phyloP scores from a whole-genome alignment of 192 early-diverging fungal genomes.

The Coemansia sp. region DNA sequence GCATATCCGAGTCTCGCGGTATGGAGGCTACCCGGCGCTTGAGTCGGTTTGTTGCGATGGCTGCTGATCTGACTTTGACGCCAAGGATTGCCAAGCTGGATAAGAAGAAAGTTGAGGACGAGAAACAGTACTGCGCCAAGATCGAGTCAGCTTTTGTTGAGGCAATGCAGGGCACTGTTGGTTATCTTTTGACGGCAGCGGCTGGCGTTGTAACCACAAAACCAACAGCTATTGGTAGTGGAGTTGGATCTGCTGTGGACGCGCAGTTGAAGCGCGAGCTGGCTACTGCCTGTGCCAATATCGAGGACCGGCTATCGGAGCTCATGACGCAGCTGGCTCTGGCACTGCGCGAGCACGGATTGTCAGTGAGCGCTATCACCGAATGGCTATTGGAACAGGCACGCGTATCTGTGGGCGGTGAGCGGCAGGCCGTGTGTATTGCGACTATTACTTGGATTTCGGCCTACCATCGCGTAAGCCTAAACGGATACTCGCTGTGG shows the following conservation, averaged over 20 bases:
- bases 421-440: slow-evolving; percentile 20
- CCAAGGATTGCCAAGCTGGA: slow-evolving; percentile 32
- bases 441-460: slow-evolving; percentile 42
- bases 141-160: slow-evolving; percentile 23
- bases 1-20: slow-evolving; percentile 25
- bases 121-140: slow-evolving; percentile 14
- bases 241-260: slow-evolving; percentile 1
- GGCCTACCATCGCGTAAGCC: slow-evolving; percentile 14
- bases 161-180: neutral
- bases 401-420: neutral
- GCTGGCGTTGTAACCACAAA: neutral
- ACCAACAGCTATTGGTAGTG: neutral
- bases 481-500: slow-evolving; percentile 35
- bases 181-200: slow-evolving; percentile 10
- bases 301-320: slow-evolving; percentile 16
- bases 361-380: slow-evolving; percentile 8
- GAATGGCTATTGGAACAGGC: slow-evolving; percentile 34
- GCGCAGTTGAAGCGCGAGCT: slow-evolving; percentile 11
- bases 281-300: slow-evolving; percentile 12
- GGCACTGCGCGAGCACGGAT: neutral
- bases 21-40: slow-evolving; percentile 8
- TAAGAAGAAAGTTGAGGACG: slow-evolving; percentile 10
- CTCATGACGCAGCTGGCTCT: slow-evolving; percentile 15
- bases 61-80: slow-evolving; percentile 19
- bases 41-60: slow-evolving; percentile 8